Base-by-base conservation (phyloP, 1,284 basidiomycete species). In the Marasmius sp. region DNA sequence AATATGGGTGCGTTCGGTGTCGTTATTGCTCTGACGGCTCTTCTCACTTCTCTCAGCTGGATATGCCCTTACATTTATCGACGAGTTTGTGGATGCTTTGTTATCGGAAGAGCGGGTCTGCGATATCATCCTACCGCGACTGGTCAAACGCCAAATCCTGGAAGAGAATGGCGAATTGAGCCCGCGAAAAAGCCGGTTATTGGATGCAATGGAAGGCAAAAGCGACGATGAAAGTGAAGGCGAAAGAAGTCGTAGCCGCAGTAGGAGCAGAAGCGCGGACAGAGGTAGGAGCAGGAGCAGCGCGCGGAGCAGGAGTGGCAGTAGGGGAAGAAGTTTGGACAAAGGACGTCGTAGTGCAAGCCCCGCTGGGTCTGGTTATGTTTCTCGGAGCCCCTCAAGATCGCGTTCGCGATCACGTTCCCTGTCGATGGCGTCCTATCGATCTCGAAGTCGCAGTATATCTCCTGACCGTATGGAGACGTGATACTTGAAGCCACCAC, bases 121-220 rank as follows among this genome's bases (percentile, higher is more conserved):
- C 75, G 97, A 99, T 76, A 93, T 95, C 68, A 98, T 98, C 68
- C 79, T 99, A 54, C 97, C 97, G 6, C 88, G 97, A 49, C 78
- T 99, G 65, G 87, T 88, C 2, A 94, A 91, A 77, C 85, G 97
- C 18, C 85, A 89, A 60, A 89, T 94, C 0, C 79, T 99, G 14
- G 97, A 99, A 78, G 95, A 97, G 69, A 92, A 88, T 22, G 92
- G 94, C 59, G 96, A 97, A 0, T 81, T 99, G 45, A 87, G 89
- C 0, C 89, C 92, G 3, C 80, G 94, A 18, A 87, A 90, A 72
- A 94, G 92, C 71, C 84, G 88, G 55, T 76, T 98, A 20, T 80
- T 95, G 62, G 88, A 93, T 65, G 93, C 91, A 0, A 84, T 97
- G 84, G 88, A 92, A 69, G 91, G 87, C 47, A 85, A 80, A 64